A percentile compares a stretch with the other conserved stretches of the same genome.
Evolutionary conservation across 1,284 basidiomycete species (phyloP).

Genomic region (Mycosarcoma maydis): DNA sequence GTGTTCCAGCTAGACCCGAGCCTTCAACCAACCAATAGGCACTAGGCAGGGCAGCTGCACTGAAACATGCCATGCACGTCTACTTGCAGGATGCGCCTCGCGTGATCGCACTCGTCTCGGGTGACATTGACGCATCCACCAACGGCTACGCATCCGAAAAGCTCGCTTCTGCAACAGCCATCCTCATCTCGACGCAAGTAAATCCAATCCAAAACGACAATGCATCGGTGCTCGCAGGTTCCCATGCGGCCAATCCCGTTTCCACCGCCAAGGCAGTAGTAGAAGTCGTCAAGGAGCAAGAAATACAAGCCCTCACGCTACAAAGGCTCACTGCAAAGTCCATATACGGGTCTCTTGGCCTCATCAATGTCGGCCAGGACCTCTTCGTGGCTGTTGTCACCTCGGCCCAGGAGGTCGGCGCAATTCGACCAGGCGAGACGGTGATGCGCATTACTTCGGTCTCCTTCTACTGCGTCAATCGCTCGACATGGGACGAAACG

Average conservation of each 20-base stretch:
- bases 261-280: slow-evolving; percentile 42
- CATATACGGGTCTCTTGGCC: slow-evolving; percentile 54
- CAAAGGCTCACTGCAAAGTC: slow-evolving; percentile 34
- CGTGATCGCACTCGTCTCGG: slow-evolving; percentile 43
- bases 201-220: slow-evolving; percentile 9
- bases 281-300: slow-evolving; percentile 43
- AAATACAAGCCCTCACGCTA: slow-evolving; percentile 22
- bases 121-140: slow-evolving; percentile 8
- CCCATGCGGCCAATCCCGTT: slow-evolving; percentile 16
- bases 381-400: slow-evolving; percentile 60
- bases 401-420: slow-evolving; percentile 45
- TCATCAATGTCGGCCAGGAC: slow-evolving; percentile 61
- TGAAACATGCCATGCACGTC: slow-evolving; percentile 56
- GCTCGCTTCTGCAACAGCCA: slow-evolving; percentile 19
- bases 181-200: slow-evolving; percentile 37
- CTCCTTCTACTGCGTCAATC: slow-evolving; percentile 62
- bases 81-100: slow-evolving; percentile 55
- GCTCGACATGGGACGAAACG: slow-evolving; percentile 54
- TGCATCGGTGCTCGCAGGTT: slow-evolving; percentile 12
- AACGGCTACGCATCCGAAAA: slow-evolving; percentile 3
- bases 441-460: slow-evolving; percentile 54
- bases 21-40: not conserved
- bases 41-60: not conserved
- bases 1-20: not conserved
- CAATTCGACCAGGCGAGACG: slow-evolving; percentile 42